phyloP scores from a whole-genome alignment of 306 rosid genomes.

The Acacia acuminata region DNA sequence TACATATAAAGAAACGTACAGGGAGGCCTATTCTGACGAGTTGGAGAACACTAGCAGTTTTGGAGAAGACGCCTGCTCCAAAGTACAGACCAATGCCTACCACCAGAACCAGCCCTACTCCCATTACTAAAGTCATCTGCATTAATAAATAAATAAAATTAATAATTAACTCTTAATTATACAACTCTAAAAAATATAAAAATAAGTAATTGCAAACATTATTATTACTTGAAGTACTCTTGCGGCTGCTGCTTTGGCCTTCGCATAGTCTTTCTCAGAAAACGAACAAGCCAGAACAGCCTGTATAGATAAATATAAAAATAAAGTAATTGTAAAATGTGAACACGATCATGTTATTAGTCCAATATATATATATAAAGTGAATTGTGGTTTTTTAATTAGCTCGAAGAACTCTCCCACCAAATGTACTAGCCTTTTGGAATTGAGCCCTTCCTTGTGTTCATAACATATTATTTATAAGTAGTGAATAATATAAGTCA shows the following conservation, averaged over 20 bases:
- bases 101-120: constrained; percentile 64
- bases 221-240: constrained; percentile 37
- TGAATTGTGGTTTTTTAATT: too few relatives aligned
- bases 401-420: too few relatives aligned
- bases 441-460: too few relatives aligned
- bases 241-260: constrained; percentile 61
- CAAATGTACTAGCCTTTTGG: too few relatives aligned
- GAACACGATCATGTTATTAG: too few relatives aligned
- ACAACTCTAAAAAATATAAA: too few relatives aligned
- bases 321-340: too few relatives aligned
- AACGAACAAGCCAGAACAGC: constrained; percentile 90
- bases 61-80: constrained; percentile 83
- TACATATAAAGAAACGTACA: constrained; percentile 35
- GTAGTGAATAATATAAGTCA: too few relatives aligned
- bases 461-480: too few relatives aligned
- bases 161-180: background rate
- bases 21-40: constrained; percentile 77
- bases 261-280: constrained; percentile 72
- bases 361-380: too few relatives aligned
- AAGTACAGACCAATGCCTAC: constrained; percentile 81
- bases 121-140: constrained; percentile 83
- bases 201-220: too few relatives aligned
- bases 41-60: constrained; percentile 62
- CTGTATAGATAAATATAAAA: constrained; percentile 34
- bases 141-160: background rate